Evolutionary conservation across 345 rosid genomes (phyloP).

Genomic region (Ceriops decandra): DNA sequence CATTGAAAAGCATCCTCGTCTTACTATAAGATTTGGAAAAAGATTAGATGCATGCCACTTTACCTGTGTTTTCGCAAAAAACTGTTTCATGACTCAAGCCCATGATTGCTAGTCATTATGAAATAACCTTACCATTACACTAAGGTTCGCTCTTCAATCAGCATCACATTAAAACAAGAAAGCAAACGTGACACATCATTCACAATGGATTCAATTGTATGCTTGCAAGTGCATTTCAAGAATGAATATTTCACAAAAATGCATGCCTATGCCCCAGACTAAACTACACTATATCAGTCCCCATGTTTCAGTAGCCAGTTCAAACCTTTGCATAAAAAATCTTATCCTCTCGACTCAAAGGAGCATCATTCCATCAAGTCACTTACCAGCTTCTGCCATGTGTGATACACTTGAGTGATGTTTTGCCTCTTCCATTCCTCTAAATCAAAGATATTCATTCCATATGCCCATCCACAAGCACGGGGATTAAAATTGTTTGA

Average conservation of each 20-base stretch:
- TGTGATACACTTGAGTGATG: slow-evolving; percentile 83
- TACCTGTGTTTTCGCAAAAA: too few species aligned
- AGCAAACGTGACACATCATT: neutral
- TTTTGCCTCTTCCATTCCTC: slow-evolving; percentile 82
- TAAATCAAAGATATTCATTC: slow-evolving; percentile 94
- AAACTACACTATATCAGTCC: neutral
- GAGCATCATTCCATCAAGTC: neutral
- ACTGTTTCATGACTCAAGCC: too few species aligned
- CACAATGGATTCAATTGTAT: neutral
- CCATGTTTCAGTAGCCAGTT: neutral
- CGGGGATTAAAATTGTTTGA: slow-evolving; percentile 81
- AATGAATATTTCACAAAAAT: slow-evolving; percentile 5
- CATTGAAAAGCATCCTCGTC: neutral
- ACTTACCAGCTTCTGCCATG: slow-evolving; percentile 91
- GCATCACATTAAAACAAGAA: too few species aligned
- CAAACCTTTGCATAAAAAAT: neutral
- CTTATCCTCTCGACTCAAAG: neutral
- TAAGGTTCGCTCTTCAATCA: too few species aligned
- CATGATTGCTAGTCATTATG: too few species aligned
- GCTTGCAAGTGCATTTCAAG: neutral
- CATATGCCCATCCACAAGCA: slow-evolving; percentile 99
- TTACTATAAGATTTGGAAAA: neutral
- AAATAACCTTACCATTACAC: too few species aligned
- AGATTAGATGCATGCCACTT: too few species aligned
- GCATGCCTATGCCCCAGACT: neutral